phyloP scores from a whole-genome alignment of 495 filamentous ascomycete species.

The Lichenothelia convexa region DNA sequence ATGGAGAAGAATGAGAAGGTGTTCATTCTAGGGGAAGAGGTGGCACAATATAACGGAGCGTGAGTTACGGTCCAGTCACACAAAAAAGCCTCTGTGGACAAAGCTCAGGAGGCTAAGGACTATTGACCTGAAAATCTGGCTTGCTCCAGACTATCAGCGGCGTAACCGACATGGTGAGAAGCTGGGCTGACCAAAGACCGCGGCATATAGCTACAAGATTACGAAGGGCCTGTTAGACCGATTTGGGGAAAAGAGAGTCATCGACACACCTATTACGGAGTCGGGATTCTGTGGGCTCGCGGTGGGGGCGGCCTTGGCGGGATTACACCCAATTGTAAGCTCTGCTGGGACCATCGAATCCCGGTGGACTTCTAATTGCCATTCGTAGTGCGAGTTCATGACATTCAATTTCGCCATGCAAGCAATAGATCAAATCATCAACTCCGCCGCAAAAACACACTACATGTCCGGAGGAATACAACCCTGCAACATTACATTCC shows the following conservation, averaged over 20 bases:
- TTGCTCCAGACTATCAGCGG: neutral
- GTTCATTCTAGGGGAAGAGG: conserved; percentile 91
- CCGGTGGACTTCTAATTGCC: no score
- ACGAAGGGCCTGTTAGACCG: conserved; percentile 92
- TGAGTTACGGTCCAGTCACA: conserved; percentile 21
- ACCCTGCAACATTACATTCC: conserved; percentile 98
- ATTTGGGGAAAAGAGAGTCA: conserved; percentile 92
- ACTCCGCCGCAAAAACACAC: conserved; percentile 96
- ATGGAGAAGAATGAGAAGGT: conserved; percentile 86
- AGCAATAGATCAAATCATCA: conserved; percentile 98
- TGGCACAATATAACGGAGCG: conserved; percentile 98
- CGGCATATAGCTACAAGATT: conserved; percentile 64
- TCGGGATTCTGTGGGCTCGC: conserved; percentile 85
- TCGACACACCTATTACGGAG: conserved; percentile 97
- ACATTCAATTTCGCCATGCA: conserved; percentile 99
- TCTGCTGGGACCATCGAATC: conserved; percentile 1
- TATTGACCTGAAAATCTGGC: no score
- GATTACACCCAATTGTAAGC: conserved; percentile 82
- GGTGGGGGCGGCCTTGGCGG: conserved; percentile 84
- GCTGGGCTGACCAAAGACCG: conserved; percentile 6
- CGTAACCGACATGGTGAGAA: neutral
- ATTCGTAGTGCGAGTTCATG: conserved; percentile 94
- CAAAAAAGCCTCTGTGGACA: neutral
- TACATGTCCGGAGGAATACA: conserved; percentile 99
- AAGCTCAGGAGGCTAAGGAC: no score